phyloP scores from a whole-genome alignment of 163 green algal species.

The Smithsoniella earleae region DNA sequence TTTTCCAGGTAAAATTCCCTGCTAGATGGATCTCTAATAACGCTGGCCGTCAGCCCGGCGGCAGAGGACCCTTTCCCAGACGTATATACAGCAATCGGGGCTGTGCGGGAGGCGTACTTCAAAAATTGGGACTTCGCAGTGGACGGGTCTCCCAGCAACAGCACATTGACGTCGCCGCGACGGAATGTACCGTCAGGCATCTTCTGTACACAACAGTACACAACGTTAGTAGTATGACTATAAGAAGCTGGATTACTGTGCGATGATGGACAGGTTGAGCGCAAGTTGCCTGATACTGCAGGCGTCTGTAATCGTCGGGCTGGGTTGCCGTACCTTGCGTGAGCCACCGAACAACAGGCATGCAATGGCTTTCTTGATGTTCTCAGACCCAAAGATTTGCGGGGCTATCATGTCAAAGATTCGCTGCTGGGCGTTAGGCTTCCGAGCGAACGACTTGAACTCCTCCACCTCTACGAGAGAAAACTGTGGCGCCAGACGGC shows the following conservation, averaged over 20 bases:
- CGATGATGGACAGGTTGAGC: neutral
- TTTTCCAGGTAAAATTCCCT: conserved; percentile 98
- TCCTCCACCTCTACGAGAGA: conserved; percentile 65
- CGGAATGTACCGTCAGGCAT: conserved; percentile 80
- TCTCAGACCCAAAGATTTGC: conserved; percentile 87
- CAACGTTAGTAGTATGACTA: neutral
- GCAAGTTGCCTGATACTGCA: neutral
- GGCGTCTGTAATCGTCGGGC: neutral
- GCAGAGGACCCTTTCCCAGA: conserved; percentile 93
- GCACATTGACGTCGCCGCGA: conserved; percentile 95
- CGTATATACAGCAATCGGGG: conserved; percentile 97
- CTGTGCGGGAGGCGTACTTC: conserved; percentile 85
- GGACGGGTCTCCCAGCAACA: conserved; percentile 96
- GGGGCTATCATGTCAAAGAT: conserved; percentile 79
- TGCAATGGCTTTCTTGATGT: conserved; percentile 93
- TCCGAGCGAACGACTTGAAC: conserved; percentile 80
- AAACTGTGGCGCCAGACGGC: conserved; percentile 25
- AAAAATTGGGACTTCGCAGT: conserved; percentile 99
- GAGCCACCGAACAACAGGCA: conserved; percentile 91
- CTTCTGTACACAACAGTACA: no score
- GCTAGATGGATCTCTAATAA: conserved; percentile 65
- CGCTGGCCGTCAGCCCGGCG: conserved; percentile 91
- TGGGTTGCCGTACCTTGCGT: conserved; percentile 61
- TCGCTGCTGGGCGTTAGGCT: conserved; percentile 57
- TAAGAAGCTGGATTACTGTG: neutral